Percentiles rank a stretch among this genome's conserved stretches.
Evolutionary conservation across 345 rosid species (phyloP).

Genomic region (Anastatica hierochuntica): DNA sequence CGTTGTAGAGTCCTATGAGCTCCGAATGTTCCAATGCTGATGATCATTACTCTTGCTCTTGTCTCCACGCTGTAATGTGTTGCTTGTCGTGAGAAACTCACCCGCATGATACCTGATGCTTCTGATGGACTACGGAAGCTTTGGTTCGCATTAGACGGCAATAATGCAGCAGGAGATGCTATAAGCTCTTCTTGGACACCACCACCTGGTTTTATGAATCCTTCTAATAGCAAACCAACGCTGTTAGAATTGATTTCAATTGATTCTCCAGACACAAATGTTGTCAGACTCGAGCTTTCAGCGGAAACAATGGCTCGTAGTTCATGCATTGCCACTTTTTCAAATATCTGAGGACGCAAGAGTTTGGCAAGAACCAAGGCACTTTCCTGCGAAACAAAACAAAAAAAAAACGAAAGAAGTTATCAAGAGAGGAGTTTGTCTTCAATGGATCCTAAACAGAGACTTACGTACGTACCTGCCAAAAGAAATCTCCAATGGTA

Average conservation of each 20-base stretch:
- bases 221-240: slow-evolving; percentile 74
- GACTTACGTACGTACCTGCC: slow-evolving; percentile 54
- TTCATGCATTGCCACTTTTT: slow-evolving; percentile 68
- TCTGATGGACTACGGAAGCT: slow-evolving; percentile 42
- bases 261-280: slow-evolving; percentile 57
- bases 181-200: slow-evolving; percentile 50
- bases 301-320: slow-evolving; percentile 57
- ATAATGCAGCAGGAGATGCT: slow-evolving; percentile 53
- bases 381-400: slow-evolving; percentile 93
- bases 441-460: background rate
- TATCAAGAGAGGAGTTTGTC: background rate
- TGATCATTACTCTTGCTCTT: slow-evolving; percentile 62
- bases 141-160: slow-evolving; percentile 37
- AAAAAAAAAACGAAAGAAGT: background rate
- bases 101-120: slow-evolving; percentile 35
- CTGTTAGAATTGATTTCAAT: slow-evolving; percentile 50
- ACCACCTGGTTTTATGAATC: slow-evolving; percentile 51
- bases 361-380: slow-evolving; percentile 64
- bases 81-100: slow-evolving; percentile 49
- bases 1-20: slow-evolving; percentile 32
- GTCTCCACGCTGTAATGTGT: slow-evolving; percentile 55
- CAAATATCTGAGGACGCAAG: slow-evolving; percentile 82
- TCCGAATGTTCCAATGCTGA: slow-evolving; percentile 52
- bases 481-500: slow-evolving; percentile 59
- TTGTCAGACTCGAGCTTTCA: slow-evolving; percentile 50